These are phyloP conservation scores for Dorcoceras hygrometricum DNA, from an alignment of 257 asterid species.

Conservation along the genomic window DNA sequence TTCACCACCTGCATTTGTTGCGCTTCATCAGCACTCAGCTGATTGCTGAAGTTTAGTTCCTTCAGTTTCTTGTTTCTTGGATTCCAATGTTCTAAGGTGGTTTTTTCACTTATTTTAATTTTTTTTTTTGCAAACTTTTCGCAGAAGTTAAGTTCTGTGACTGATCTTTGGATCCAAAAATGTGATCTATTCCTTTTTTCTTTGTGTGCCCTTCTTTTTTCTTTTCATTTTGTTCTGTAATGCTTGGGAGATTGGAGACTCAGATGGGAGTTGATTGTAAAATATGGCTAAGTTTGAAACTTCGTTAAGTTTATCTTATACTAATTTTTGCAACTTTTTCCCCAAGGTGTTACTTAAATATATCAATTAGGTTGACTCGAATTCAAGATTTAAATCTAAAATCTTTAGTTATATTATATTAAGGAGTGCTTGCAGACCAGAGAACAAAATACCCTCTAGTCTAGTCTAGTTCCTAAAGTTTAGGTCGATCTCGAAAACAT, in stretches of 20 bases:
- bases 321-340: too few relatives aligned
- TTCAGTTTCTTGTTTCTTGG: background rate
- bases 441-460: too few relatives aligned
- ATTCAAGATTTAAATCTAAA: too few relatives aligned
- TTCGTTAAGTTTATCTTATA: background rate
- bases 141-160: background rate
- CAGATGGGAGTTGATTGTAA: slow-evolving; percentile 25
- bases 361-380: too few relatives aligned
- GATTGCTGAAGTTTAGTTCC: background rate
- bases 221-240: too few relatives aligned
- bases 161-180: background rate
- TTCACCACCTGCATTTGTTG: slow-evolving; percentile 79
- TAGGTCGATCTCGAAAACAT: too few relatives aligned
- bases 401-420: too few relatives aligned
- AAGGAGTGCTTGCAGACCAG: too few relatives aligned
- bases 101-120: background rate
- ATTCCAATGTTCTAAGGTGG: slow-evolving; percentile 5
- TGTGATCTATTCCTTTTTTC: background rate
- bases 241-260: slow-evolving; percentile 4
- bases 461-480: too few relatives aligned
- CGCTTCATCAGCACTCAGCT: slow-evolving; percentile 47
- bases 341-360: too few relatives aligned
- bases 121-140: background rate
- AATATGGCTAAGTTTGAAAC: background rate
- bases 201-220: slow-evolving; percentile 18